Evolutionary conservation across 495 filamentous ascomycete species (phyloP).

Genomic region (Talaromyces liani): DNA sequence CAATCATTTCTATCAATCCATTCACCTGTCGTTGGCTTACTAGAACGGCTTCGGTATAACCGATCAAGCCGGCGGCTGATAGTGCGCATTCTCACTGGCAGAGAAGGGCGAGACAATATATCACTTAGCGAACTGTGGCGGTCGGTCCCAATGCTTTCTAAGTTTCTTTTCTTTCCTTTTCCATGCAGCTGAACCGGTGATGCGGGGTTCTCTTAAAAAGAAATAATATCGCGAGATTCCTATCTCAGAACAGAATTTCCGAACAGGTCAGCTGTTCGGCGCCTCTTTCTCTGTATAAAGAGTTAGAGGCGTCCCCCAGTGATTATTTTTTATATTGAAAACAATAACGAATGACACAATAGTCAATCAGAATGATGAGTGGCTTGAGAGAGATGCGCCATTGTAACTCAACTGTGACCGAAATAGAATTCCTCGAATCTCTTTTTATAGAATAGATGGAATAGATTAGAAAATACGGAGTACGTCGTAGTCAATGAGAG

Average conservation of each 20-base stretch:
- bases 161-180: not conserved
- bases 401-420: not conserved
- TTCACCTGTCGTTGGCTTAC: not conserved
- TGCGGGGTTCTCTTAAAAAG: not conserved
- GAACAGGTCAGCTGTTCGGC: not conserved
- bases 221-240: not conserved
- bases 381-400: not conserved
- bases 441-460: not conserved
- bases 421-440: not conserved
- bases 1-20: not conserved
- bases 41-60: not conserved
- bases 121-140: not conserved
- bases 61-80: not conserved
- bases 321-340: not conserved
- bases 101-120: not conserved
- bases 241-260: not conserved
- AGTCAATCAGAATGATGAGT: not conserved
- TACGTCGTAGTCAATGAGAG: not conserved
- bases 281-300: not conserved
- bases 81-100: not conserved
- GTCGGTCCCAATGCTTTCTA: not conserved
- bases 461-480: not conserved
- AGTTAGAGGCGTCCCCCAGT: not conserved
- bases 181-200: not conserved
- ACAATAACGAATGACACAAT: not conserved